Base-by-base conservation (phyloP, 148 eudicot genomes). In the Rhododendron griersonianum region DNA sequence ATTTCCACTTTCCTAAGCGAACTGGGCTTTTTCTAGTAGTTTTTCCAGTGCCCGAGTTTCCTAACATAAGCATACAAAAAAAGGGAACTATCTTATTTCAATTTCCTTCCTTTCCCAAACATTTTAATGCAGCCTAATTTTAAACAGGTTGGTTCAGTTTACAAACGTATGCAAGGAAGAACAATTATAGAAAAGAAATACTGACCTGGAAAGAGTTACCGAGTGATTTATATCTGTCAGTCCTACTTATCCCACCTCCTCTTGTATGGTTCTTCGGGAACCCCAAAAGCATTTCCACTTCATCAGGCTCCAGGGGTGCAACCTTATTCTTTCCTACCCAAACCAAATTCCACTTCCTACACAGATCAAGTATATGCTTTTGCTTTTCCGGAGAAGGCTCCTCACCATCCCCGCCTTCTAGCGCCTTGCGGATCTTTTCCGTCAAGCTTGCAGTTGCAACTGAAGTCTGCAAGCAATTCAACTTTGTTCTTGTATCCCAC, bases 121-220 rank as follows among this genome's bases (percentile, higher is more conserved):
- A 67, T 67, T 67, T 11, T 28, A 28, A 28, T 67, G 33, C 16
- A 11, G 35, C 35, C 5, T 65, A 67, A 25, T 11, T 23, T 1
- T 11, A 61, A 61, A 23, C 25, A 67, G 15, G 25, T 19, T 11
- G 6, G 33, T 8, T 19, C 18, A 0, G 25, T 80, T 39, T 53
- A 18, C 44, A 57, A 19, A 78, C 3, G 8, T 6, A 28, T 55
- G 13, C n/a, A 21, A 63, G n/a, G 45, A 80, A 80, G 5, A 25
- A 53, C 14, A 47, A 47, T 78, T 16, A 30, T 39, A 23, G 33
- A 57, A 33, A 10, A 19, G 18, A 69, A 83, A n/a, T 47, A 82
- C 86, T 87, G 75, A 95, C 99, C 96, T 96, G 98, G 80, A 95
- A 96, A 1, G 98, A 96, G 81, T 96, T 96, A 7, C 99, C 99